Base-by-base conservation (phyloP, 2,329 filamentous ascomycete species). In the Colletotrichum lindemuthianum region DNA sequence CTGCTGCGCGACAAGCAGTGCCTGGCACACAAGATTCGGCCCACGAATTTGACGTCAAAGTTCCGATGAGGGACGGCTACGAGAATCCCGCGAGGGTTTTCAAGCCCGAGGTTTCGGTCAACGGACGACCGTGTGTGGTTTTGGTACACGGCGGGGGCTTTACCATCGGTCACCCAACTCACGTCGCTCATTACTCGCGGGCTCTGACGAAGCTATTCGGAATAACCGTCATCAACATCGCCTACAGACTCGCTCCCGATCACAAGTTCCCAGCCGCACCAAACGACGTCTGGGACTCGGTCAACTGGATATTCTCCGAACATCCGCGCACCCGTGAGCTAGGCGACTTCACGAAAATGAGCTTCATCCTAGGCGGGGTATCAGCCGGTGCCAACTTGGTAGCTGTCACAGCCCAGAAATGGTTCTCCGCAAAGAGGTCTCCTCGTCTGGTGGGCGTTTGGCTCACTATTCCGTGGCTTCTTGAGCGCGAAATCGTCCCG, bases 171-270 rank as follows among this genome's bases (percentile, higher is more conserved):
- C 45, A 58, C 32, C 54, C 50, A 6, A 43, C 45, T 2, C 39
- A 59, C 16, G 44, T 51, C 10, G 47, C 51, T 11, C 15, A 44
- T 16, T 56, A 55, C 13, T 44, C 59, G 24, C 49, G 64, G 16
- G 45, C 37, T 32, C 34, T 65, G 4, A 49, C 63, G 13, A 49
- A 47, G 9, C 37, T 58, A 7, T 58, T 57, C 24, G 55, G 58
- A 8, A 49, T 48, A 9, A 57, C 41, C 4, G 65, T 68, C 34
- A 74, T 83, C 11, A 81, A 79, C 67, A 76, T 82, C 4, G 79
- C 82, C 43, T 83, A 85, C 67, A 72, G 82, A 0, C 74, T 84
- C 10, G 80, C 78, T 2, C 81, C 82, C 0, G 81, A 83, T 63
- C 72, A 80, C 65, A 74, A 73, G 41, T 84, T 82, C 60, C 82